A percentile compares a stretch with the other conserved stretches of the same genome.
Evolutionary conservation across 495 filamentous ascomycete genomes (phyloP).

Genomic region (Penicillium antarcticum): DNA sequence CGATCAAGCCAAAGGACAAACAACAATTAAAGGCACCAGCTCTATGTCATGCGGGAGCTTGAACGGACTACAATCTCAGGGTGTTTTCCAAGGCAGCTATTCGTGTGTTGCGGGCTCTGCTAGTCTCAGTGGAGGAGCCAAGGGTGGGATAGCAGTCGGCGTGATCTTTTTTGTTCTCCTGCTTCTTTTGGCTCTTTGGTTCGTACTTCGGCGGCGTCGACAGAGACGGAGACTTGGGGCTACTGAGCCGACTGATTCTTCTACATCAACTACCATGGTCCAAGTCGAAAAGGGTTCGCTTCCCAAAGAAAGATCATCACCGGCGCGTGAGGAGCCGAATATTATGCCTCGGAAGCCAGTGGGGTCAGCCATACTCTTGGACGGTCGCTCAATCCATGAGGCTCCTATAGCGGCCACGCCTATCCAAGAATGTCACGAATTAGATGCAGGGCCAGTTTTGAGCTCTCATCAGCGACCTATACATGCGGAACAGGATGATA

Average conservation of each 20-base stretch:
- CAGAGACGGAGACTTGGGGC: constrained; percentile 4
- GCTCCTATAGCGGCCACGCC: constrained; percentile 6
- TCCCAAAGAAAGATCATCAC: neutral
- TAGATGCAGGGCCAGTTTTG: constrained; percentile 19
- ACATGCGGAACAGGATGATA: neutral
- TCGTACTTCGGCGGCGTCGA: constrained; percentile 15
- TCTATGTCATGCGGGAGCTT: constrained; percentile 23
- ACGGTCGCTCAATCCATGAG: constrained; percentile 20
- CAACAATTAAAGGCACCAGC: constrained; percentile 16
- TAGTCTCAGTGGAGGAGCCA: constrained; percentile 24
- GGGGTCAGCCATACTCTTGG: constrained; percentile 11
- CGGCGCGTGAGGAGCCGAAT: neutral
- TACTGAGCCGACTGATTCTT: neutral
- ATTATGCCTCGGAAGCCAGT: constrained; percentile 14
- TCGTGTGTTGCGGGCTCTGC: constrained; percentile 14
- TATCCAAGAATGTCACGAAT: constrained; percentile 14
- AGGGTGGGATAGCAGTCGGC: constrained; percentile 29
- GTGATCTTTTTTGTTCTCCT: constrained; percentile 27
- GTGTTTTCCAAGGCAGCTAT: constrained; percentile 18
- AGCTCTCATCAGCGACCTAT: constrained; percentile 21
- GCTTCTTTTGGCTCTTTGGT: constrained; percentile 23
- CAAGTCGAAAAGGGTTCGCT: neutral
- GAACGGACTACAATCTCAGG: constrained; percentile 10
- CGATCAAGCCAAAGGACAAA: constrained; percentile 22
- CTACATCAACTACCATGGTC: neutral